A percentile compares a stretch with the other conserved stretches of the same genome.
Evolutionary conservation across 2,329 filamentous ascomycete species (phyloP).

Genomic region (Hirsutella thompsonii): DNA sequence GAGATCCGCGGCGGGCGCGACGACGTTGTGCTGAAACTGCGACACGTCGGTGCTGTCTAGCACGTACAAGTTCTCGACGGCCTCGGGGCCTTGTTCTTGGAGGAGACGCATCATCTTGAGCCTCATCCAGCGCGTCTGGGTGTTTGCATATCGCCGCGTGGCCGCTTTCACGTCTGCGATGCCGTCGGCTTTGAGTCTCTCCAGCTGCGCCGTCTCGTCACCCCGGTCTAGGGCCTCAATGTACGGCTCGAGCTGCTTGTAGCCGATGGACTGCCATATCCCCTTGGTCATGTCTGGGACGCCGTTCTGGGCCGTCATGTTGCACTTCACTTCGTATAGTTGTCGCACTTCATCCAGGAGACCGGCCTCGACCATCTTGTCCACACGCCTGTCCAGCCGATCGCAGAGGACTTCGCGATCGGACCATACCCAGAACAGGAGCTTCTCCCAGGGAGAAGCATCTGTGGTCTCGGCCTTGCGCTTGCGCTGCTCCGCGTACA

Average conservation of each 20-base stretch:
- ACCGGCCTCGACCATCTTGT: conserved; percentile 61
- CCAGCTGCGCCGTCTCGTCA: conserved; percentile 25
- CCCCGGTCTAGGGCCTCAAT: conserved; percentile 31
- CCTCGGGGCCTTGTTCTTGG: conserved; percentile 35
- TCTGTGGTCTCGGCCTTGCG: conserved; percentile 18
- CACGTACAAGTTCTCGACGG: conserved; percentile 53
- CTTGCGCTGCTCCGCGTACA: conserved; percentile 66
- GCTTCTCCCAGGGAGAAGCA: conserved; percentile 32
- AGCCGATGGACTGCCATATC: conserved; percentile 95
- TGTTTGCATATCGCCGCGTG: conserved; percentile 77
- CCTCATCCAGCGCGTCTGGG: conserved; percentile 78
- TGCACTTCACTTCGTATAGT: conserved; percentile 28
- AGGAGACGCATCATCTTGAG: conserved; percentile 66
- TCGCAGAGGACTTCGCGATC: conserved; percentile 52
- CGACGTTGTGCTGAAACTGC: conserved; percentile 50
- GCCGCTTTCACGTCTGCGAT: conserved; percentile 69
- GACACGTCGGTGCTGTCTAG: conserved; percentile 64
- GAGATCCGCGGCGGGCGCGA: conserved; percentile 49
- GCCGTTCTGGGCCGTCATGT: conserved; percentile 27
- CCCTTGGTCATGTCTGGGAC: conserved; percentile 62
- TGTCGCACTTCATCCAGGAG: conserved; percentile 35
- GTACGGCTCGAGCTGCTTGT: conserved; percentile 77
- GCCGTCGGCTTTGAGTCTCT: conserved; percentile 41
- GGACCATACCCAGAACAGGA: conserved; percentile 83
- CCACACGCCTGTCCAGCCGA: conserved; percentile 65